Evolutionary conservation across 1,284 basidiomycete genomes (phyloP).

Genomic region (Violaceomyces palustris): DNA sequence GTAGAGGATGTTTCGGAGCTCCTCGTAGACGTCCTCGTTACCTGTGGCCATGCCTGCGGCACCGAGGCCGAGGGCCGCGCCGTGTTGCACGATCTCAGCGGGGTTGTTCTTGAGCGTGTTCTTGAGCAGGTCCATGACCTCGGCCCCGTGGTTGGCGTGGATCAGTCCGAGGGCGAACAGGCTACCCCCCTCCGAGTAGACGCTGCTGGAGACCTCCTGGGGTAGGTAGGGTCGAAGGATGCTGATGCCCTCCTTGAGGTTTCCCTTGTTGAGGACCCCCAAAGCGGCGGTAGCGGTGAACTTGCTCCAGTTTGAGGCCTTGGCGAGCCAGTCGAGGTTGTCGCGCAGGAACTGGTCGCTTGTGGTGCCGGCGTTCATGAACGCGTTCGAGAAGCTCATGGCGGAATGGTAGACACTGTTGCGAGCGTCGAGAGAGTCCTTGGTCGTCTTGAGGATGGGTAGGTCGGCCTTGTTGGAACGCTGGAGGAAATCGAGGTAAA

Average conservation of each 20-base stretch:
- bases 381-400: slow-evolving; percentile 51
- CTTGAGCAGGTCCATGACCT: slow-evolving; percentile 49
- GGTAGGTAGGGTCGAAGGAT: slow-evolving; percentile 51
- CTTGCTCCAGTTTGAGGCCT: slow-evolving; percentile 53
- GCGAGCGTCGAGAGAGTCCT: slow-evolving; percentile 50
- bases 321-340: slow-evolving; percentile 52
- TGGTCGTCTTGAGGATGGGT: slow-evolving; percentile 47
- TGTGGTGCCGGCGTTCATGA: slow-evolving; percentile 52
- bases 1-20: slow-evolving; percentile 49
- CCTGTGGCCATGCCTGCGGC: slow-evolving; percentile 52
- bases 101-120: slow-evolving; percentile 49
- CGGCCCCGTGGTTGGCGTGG: slow-evolving; percentile 51
- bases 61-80: slow-evolving; percentile 51
- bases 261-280: slow-evolving; percentile 52
- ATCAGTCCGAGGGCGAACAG: slow-evolving; percentile 52
- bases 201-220: slow-evolving; percentile 44
- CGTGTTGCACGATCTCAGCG: slow-evolving; percentile 52
- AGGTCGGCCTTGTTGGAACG: slow-evolving; percentile 50
- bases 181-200: slow-evolving; percentile 51
- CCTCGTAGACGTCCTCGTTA: slow-evolving; percentile 51
- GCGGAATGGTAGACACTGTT: slow-evolving; percentile 52
- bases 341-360: slow-evolving; percentile 52
- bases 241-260: slow-evolving; percentile 47
- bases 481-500: slow-evolving; percentile 51
- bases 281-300: slow-evolving; percentile 52